Evolutionary conservation across 768 basidiomycete genomes (phyloP).

Genomic region (Lactarius deliciosus): DNA sequence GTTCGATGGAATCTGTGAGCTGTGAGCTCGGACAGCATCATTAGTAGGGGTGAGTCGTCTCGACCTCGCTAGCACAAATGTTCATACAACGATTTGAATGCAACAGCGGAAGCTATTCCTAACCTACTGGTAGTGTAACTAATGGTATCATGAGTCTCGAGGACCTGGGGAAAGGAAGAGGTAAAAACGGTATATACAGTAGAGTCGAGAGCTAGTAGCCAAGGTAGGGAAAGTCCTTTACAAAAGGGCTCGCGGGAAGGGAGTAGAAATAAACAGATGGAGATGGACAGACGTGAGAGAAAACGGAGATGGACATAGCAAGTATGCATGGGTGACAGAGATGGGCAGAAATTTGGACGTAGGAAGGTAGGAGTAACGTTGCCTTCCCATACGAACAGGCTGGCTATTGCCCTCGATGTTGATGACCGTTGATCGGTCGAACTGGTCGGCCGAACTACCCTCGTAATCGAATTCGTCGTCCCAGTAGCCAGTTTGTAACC

Average conservation of each 20-base stretch:
- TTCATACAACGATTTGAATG: too few species aligned
- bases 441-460: neutral
- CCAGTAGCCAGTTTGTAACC: neutral
- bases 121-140: too few species aligned
- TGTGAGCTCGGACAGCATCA: too few species aligned
- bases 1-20: too few species aligned
- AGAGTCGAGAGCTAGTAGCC: neutral
- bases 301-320: too few species aligned
- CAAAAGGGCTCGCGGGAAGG: neutral
- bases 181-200: neutral
- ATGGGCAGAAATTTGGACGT: neutral
- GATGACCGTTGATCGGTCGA: too few species aligned
- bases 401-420: neutral
- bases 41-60: too few species aligned
- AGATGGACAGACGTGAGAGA: neutral
- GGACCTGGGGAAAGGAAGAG: too few species aligned
- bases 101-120: too few species aligned
- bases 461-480: neutral
- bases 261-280: neutral
- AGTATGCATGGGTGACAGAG: neutral
- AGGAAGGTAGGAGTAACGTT: neutral
- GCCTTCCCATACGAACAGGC: too few species aligned
- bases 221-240: neutral
- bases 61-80: too few species aligned
- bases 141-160: too few species aligned